Evolutionary conservation across 2,329 filamentous ascomycete species (phyloP).

Genomic region (Drechslerella dactyloides): DNA sequence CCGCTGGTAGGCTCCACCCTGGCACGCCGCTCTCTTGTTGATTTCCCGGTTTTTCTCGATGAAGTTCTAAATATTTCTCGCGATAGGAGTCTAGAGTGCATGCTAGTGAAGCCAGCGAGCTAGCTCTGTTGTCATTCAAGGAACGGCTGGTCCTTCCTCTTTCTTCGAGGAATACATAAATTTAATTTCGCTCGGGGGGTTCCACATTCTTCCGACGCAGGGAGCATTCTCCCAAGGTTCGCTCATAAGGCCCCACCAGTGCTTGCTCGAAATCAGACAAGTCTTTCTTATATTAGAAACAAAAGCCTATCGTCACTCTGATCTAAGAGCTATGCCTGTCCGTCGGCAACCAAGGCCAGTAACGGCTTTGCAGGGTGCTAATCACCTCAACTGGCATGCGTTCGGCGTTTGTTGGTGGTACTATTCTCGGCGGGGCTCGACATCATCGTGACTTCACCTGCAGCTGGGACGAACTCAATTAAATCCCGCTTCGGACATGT

Average conservation of each 20-base stretch:
- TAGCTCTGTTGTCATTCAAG: background rate
- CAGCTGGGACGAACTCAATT: conserved; percentile 5
- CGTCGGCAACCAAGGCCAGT: background rate
- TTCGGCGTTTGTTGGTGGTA: background rate
- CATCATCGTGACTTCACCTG: conserved; percentile 50
- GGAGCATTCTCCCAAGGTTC: conserved; percentile 30
- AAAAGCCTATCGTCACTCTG: conserved; percentile 43
- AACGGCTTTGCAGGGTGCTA: background rate
- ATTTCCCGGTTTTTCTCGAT: conserved; percentile 35
- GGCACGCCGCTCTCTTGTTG: conserved; percentile 29
- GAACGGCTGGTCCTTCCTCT: background rate
- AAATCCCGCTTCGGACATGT: no score
- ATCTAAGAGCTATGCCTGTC: conserved; percentile 34
- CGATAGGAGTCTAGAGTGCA: conserved; percentile 22
- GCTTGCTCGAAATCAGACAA: background rate
- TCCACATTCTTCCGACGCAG: conserved; percentile 35
- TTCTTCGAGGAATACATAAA: conserved; percentile 12
- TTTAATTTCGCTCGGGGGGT: conserved; percentile 7
- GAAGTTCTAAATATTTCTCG: conserved; percentile 43
- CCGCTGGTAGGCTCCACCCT: conserved; percentile 32
- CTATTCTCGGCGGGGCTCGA: background rate
- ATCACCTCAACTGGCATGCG: background rate
- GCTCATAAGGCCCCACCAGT: background rate
- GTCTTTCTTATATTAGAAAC: conserved; percentile 10
- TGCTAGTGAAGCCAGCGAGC: background rate